Evolutionary conservation across 2,329 filamentous ascomycete species (phyloP).

Genomic region (Paracoccidioides brasiliensis): DNA sequence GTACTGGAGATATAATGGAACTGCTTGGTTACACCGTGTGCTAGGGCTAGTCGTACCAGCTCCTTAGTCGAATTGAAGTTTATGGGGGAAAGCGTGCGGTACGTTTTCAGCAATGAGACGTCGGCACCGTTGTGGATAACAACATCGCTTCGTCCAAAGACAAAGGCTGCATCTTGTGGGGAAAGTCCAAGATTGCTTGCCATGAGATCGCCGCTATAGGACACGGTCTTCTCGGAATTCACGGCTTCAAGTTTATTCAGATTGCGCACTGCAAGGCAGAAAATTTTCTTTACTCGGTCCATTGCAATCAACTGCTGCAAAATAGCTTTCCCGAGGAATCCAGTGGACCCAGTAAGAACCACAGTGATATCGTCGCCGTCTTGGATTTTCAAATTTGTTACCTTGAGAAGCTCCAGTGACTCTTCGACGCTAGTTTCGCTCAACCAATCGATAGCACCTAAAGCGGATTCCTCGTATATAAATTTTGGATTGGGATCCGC

Average conservation of each 20-base stretch:
- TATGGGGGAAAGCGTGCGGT: conserved; percentile 13
- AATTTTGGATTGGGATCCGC: neutral
- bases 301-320: conserved; percentile 25
- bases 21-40: conserved; percentile 12
- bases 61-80: conserved; percentile 18
- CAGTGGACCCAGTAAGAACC: conserved; percentile 19
- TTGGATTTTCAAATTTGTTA: neutral
- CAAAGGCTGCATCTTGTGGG: conserved; percentile 14
- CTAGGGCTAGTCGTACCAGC: conserved; percentile 12
- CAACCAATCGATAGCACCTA: conserved; percentile 26
- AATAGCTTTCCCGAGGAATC: conserved; percentile 30
- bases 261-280: conserved; percentile 30
- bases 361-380: conserved; percentile 1
- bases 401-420: neutral
- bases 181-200: conserved; percentile 28
- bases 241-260: neutral
- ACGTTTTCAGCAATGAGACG: conserved; percentile 18
- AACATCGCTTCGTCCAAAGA: conserved; percentile 27
- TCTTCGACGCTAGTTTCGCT: conserved; percentile 20
- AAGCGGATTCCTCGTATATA: neutral
- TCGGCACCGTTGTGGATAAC: conserved; percentile 45
- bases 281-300: conserved; percentile 23
- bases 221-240: conserved; percentile 18
- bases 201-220: conserved; percentile 28
- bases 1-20: conserved; percentile 22